Base-by-base conservation (phyloP, 2,329 filamentous ascomycete species). In the Phialophora tarda region DNA sequence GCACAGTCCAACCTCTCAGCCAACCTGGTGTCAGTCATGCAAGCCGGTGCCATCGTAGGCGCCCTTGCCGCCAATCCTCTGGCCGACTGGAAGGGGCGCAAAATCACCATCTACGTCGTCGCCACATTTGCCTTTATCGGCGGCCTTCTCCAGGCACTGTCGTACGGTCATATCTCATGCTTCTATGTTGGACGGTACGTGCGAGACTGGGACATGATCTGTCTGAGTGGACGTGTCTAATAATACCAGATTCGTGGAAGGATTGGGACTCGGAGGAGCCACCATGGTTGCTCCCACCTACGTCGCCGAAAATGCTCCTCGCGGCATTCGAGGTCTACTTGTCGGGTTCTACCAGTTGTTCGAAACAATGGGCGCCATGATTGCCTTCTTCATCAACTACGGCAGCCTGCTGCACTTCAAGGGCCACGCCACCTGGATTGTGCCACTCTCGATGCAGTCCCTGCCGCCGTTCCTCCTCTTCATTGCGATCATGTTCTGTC, bases 1-100 rank as follows among this genome's bases (percentile, higher is more conserved):
- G 82, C 77, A 3, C 76, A 78, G 44, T 84, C 84, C 32, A 83
- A 87, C 70, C 79, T 89, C 56, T 84, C 84, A 55, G 86, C 88
- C 69, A 90, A 90, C 74, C 88, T 91, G 65, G 89, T 90, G 30
- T 89, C 88, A n/a, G 89, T 86, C 0, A 82, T 91, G 10, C 88
- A 91, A 77, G 88, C 85, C 50, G 89, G 89, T 59, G 89, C 87
- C 68, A 90, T 91, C 75, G 80, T 85, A 60, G 88, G 88, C 41
- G 87, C 87, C 65, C 81, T 91, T 68, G 68, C 85, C 62, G 83
- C 79, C 26, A 75, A 74, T 41, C 73, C 68, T 1, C 59, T 74
- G 8, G 78, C 80, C 4, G 79, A 82, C 63, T 74, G 74, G 69
- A 85, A 78, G 71, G 88, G 88, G 17, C 83, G 88, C 59, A 84